phyloP scores from a whole-genome alignment of 2,329 filamentous ascomycete genomes.

The Iodosphaeria phyllophila region DNA sequence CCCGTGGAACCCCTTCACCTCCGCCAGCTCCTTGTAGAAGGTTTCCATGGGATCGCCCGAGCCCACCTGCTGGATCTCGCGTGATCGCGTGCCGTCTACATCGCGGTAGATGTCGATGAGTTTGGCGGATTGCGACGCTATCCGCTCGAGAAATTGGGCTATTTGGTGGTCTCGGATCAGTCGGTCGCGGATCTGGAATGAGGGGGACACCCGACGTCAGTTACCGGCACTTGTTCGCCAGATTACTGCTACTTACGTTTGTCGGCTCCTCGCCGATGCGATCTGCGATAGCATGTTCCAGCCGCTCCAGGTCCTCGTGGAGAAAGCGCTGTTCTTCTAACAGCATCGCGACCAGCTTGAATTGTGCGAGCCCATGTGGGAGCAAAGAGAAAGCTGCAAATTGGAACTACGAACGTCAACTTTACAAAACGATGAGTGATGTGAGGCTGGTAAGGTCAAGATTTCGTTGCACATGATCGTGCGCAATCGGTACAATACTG shows the following conservation, averaged over 20 bases:
- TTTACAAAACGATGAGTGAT: too few species aligned
- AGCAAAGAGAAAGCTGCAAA: too few species aligned
- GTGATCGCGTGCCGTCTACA: conserved; percentile 47
- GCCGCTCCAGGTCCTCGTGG: conserved; percentile 88
- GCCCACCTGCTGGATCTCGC: conserved; percentile 70
- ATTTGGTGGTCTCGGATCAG: conserved; percentile 87
- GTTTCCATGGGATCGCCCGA: conserved; percentile 75
- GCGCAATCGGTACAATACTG: too few species aligned
- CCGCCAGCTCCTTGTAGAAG: conserved; percentile 71
- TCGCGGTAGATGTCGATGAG: conserved; percentile 75
- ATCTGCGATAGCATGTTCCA: conserved; percentile 87
- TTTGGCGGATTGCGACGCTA: conserved; percentile 67
- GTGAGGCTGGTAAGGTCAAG: too few species aligned
- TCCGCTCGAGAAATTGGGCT: conserved; percentile 66
- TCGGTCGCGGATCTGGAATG: conserved; percentile 59
- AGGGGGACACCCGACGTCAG: neutral
- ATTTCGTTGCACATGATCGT: too few species aligned
- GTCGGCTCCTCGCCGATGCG: conserved; percentile 76
- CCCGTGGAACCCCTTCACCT: conserved; percentile 74
- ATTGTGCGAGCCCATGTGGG: neutral
- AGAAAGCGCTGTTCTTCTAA: conserved; percentile 87
- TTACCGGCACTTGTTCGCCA: neutral
- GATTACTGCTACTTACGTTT: conserved; percentile 38
- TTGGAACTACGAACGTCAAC: too few species aligned
- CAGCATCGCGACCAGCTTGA: conserved; percentile 39